Conservation (phyloP, 768 basidiomycete genomes). For the Lyophyllum shimeji region DNA sequence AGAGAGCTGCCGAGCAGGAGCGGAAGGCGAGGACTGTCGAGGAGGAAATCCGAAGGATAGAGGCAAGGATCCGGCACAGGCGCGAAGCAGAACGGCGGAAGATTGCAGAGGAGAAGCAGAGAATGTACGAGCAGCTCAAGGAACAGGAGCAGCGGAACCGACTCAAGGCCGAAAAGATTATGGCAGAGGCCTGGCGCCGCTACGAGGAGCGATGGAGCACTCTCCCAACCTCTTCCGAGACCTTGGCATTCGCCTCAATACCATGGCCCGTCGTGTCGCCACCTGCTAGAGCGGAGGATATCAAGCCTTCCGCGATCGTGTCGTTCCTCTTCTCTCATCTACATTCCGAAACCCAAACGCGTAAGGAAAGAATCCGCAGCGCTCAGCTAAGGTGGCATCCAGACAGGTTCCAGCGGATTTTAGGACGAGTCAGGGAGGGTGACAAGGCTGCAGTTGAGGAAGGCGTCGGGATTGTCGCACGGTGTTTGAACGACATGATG, state of each 20-base stretch:
- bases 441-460: constrained; percentile 58
- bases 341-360: constrained; percentile 58
- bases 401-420: constrained; percentile 65
- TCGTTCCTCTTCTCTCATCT: constrained; percentile 63
- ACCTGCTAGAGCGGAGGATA: constrained; percentile 45
- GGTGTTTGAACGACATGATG: constrained; percentile 68
- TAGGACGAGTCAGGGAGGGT: constrained; percentile 48
- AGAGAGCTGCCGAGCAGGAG: constrained; percentile 44
- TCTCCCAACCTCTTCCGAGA: constrained; percentile 42
- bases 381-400: constrained; percentile 82
- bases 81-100: constrained; percentile 48
- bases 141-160: constrained; percentile 47
- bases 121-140: constrained; percentile 33
- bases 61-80: constrained; percentile 49
- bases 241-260: constrained; percentile 57
- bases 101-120: constrained; percentile 47
- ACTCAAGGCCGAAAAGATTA: constrained; percentile 40
- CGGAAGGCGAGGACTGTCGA: constrained; percentile 46
- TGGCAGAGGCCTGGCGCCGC: constrained; percentile 54
- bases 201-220: constrained; percentile 70
- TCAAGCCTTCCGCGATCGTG: constrained; percentile 54
- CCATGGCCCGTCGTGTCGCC: constrained; percentile 66
- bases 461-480: constrained; percentile 62
- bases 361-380: constrained; percentile 63
- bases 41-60: constrained; percentile 56